Conservation (phyloP, 2,329 filamentous ascomycete species). For the Hypoxylon sp. region DNA sequence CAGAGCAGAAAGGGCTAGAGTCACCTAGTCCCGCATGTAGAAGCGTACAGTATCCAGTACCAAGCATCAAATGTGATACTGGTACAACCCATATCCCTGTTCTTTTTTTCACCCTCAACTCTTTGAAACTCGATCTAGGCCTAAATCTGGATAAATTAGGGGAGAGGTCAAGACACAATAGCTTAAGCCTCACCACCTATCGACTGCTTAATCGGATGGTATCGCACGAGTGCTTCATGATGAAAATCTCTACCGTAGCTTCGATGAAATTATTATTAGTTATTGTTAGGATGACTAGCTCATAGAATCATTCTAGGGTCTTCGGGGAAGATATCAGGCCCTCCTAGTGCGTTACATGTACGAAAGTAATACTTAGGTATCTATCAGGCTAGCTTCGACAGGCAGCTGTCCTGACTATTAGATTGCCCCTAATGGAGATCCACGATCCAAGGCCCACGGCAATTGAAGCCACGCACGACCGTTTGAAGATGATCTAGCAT, state of each 20-base stretch:
- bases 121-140: slow-evolving; percentile 22
- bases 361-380: slow-evolving; percentile 11
- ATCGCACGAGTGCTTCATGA: slow-evolving; percentile 8
- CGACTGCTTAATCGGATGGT: slow-evolving; percentile 17
- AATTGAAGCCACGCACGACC: slow-evolving; percentile 35
- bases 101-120: slow-evolving; percentile 7
- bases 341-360: slow-evolving; percentile 26
- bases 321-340: slow-evolving; percentile 20
- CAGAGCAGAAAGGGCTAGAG: slow-evolving; percentile 12
- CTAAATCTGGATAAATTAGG: slow-evolving; percentile 8
- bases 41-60: slow-evolving; percentile 22
- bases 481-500: slow-evolving; percentile 31
- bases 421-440: slow-evolving; percentile 27
- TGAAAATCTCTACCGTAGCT: neutral
- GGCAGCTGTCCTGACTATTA: slow-evolving; percentile 25
- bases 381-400: slow-evolving; percentile 39
- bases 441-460: slow-evolving; percentile 33
- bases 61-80: slow-evolving; percentile 12
- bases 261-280: slow-evolving; percentile 1
- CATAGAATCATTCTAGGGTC: slow-evolving; percentile 19
- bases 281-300: slow-evolving; percentile 22
- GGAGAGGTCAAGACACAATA: neutral
- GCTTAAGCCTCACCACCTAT: slow-evolving; percentile 15
- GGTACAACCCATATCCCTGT: slow-evolving; percentile 32
- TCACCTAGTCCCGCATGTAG: slow-evolving; percentile 13